phyloP scores from a whole-genome alignment of 2,329 filamentous ascomycete species.

The Aaosphaeria pasadenensis region DNA sequence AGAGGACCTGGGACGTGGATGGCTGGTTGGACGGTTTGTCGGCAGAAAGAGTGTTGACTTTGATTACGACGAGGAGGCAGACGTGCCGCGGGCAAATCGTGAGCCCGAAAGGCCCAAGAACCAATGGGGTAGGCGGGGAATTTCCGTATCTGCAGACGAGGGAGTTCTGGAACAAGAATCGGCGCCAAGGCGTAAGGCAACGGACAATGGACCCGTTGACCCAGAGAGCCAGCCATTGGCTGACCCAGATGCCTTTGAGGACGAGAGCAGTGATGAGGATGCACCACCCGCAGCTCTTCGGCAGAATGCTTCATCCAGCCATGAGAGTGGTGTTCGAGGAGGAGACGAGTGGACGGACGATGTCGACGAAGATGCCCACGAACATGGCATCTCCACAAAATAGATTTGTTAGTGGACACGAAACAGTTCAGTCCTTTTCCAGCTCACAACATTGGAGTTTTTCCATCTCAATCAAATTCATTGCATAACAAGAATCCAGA shows the following conservation, averaged over 20 bases:
- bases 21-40: conserved; percentile 77
- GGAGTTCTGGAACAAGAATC: conserved; percentile 36
- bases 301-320: not conserved
- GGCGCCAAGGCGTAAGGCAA: conserved; percentile 21
- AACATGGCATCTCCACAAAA: too few species aligned
- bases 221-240: conserved; percentile 39
- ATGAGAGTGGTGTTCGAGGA: conserved; percentile 30
- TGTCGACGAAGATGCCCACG: conserved; percentile 28
- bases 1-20: conserved; percentile 82
- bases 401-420: too few species aligned
- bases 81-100: conserved; percentile 8
- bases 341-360: conserved; percentile 41
- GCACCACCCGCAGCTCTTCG: not conserved
- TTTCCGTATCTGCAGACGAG: conserved; percentile 60
- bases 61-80: conserved; percentile 54
- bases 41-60: conserved; percentile 53
- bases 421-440: too few species aligned
- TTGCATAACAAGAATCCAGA: too few species aligned
- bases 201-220: conserved; percentile 11
- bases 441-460: too few species aligned
- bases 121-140: conserved; percentile 57
- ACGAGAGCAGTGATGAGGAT: conserved; percentile 41
- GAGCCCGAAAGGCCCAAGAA: conserved; percentile 30
- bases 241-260: conserved; percentile 47
- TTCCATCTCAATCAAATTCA: too few species aligned